These are phyloP conservation scores for Rhododendron ovatum DNA, from an alignment of 148 eudicot genomes.

Conservation along the genomic window DNA sequence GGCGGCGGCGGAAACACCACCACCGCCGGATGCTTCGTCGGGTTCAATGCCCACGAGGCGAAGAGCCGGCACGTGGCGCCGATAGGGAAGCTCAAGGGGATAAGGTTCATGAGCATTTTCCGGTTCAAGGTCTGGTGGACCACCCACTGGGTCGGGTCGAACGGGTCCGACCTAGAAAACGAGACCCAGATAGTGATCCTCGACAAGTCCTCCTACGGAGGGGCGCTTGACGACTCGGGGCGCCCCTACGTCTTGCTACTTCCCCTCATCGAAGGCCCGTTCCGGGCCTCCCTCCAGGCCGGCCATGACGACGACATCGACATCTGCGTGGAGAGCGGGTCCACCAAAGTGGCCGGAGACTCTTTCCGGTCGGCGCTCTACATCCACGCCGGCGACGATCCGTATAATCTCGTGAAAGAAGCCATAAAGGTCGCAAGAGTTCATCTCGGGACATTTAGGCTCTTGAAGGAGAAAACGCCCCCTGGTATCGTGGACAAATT, in stretches of 20 bases:
- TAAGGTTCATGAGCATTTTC: slow-evolving; percentile 76
- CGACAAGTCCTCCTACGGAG: slow-evolving; percentile 29
- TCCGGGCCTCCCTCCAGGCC: slow-evolving; percentile 75
- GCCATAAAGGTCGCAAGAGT: slow-evolving; percentile 47
- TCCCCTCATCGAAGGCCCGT: slow-evolving; percentile 68
- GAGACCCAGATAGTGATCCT: slow-evolving; percentile 83
- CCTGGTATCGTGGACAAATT: slow-evolving; percentile 81
- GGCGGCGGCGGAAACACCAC: not conserved
- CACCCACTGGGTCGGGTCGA: slow-evolving; percentile 79
- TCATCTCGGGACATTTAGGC: slow-evolving; percentile 72
- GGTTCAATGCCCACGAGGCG: slow-evolving; percentile 41
- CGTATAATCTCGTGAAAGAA: slow-evolving; percentile 57
- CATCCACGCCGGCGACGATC: slow-evolving; percentile 63
- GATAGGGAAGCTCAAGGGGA: slow-evolving; percentile 57
- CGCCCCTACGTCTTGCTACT: slow-evolving; percentile 70
- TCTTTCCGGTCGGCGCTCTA: slow-evolving; percentile 43
- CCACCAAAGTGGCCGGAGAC: slow-evolving; percentile 38
- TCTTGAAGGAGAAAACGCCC: slow-evolving; percentile 63
- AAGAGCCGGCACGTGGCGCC: slow-evolving; percentile 55
- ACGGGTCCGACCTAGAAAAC: slow-evolving; percentile 65
- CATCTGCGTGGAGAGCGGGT: slow-evolving; percentile 78
- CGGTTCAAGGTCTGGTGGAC: slow-evolving; percentile 99
- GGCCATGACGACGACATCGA: slow-evolving; percentile 52
- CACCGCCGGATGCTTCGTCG: slow-evolving; percentile 56
- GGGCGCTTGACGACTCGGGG: not conserved